Evolutionary conservation across 2,329 filamentous ascomycete species (phyloP), one percentile per base, ranked within the genome.

Genomic region (Aureobasidium pullulans): DNA sequence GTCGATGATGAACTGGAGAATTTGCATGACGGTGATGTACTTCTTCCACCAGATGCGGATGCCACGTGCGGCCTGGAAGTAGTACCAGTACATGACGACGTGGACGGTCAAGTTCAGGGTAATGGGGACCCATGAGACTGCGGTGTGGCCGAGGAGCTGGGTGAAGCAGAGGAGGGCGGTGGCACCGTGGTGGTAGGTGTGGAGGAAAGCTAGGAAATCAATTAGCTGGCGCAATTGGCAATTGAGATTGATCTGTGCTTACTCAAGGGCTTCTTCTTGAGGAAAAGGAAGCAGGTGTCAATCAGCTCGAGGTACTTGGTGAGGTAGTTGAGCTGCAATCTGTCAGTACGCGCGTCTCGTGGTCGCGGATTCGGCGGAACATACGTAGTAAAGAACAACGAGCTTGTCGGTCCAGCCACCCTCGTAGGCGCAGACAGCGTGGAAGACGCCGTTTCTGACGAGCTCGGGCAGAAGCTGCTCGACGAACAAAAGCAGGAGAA

Each of bases 51-150:
- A 96, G 77, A 96, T 94, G 70, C 87, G 87, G 75, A 97, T 85
- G 67, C 94, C 94, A 68, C 93, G 91, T 59, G 93, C 92, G 71
- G 90, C 93, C 83, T 97, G 93, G 87, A 97, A 97, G 84, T 97
- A 97, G 86, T 97, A 97, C 92, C 92, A 96, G 87, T 97, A 97
- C 93, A 97, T 97, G 73, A 96, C 89, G 61, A 97, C 93, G 78
- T 97, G 93, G 59, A 97, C 93, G 64, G 84, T 85, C 71, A 97
- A 79, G 83, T 97, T 97, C 68, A 97, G 84, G 57, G 85, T 87
- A 73, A 97, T 97, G 63, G 88, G 86, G 59, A 96, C 90, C 93
- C 93, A 97, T 62, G 92, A 96, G 60, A 97, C 93, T 44, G 93
- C 84, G 47, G 93, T 97, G 71, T 89, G 84, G 66, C 93, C 93